Evolutionary conservation across 2,329 filamentous ascomycete genomes (phyloP).

Genomic region (Fusarium pseudocircinatum): DNA sequence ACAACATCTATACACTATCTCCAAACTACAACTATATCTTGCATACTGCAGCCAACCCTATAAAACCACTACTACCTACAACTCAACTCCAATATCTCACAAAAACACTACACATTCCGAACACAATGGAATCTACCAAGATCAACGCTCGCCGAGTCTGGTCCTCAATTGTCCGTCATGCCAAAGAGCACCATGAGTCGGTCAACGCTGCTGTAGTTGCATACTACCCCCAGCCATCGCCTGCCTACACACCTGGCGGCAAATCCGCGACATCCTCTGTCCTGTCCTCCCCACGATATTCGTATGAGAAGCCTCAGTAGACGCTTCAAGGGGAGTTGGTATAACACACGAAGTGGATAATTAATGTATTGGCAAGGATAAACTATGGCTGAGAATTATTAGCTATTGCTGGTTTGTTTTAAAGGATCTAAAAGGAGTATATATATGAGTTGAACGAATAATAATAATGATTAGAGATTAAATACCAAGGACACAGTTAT

Average conservation of each 20-base stretch:
- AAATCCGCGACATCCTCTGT: not conserved
- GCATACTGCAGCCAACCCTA: not conserved
- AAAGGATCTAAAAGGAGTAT: not conserved
- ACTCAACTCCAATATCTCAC: not conserved
- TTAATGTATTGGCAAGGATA: not conserved
- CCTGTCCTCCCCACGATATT: not conserved
- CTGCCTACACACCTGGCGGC: not conserved
- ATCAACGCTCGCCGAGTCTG: not conserved
- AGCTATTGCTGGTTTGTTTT: fast-evolving
- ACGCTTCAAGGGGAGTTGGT: not conserved
- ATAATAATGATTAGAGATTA: not conserved
- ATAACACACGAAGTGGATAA: not conserved
- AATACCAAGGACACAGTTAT: not conserved
- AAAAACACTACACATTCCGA: not conserved
- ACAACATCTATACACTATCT: not conserved
- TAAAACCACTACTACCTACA: not conserved
- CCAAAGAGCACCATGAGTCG: not conserved
- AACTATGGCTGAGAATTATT: not conserved
- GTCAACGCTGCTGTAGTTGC: not conserved
- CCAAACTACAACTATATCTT: not conserved
- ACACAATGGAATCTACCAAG: not conserved
- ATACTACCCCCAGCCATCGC: not conserved
- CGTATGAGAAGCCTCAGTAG: not conserved
- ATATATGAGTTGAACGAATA: not conserved
- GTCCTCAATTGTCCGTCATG: not conserved